Conservation (phyloP, 805 yeast species). For the Yarrowia deformans region DNA sequence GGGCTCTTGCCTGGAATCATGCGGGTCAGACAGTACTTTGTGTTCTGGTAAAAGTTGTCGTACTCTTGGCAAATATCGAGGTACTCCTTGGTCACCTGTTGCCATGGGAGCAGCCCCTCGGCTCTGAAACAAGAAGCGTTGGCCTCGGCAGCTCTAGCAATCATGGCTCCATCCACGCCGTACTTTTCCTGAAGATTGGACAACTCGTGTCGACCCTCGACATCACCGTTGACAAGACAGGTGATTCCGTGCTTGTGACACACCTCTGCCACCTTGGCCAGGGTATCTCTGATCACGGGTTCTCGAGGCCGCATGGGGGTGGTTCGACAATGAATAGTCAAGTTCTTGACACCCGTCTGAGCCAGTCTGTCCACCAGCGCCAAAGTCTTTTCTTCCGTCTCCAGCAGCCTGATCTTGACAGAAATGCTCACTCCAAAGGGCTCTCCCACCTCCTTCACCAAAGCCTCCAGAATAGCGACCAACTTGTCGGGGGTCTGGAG, state of each 20-base stretch:
- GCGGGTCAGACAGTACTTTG: constrained; percentile 80
- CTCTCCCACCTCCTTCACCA: constrained; percentile 81
- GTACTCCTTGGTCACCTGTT: constrained; percentile 62
- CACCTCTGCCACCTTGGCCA: constrained; percentile 65
- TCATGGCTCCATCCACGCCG: constrained; percentile 83
- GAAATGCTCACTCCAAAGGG: constrained; percentile 82
- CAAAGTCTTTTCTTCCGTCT: constrained; percentile 66
- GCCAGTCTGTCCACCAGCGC: constrained; percentile 64
- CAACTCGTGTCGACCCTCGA: constrained; percentile 64
- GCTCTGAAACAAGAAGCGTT: constrained; percentile 77
- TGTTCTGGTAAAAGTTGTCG: constrained; percentile 72
- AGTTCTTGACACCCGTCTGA: constrained; percentile 80
- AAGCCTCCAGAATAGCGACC: constrained; percentile 66
- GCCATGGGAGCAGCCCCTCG: constrained; percentile 61
- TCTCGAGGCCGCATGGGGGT: constrained; percentile 85
- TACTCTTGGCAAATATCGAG: constrained; percentile 59
- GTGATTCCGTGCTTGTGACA: constrained; percentile 70
- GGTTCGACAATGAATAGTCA: constrained; percentile 93
- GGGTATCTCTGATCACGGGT: constrained; percentile 73
- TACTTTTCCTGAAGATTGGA: constrained; percentile 58
- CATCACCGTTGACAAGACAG: constrained; percentile 82
- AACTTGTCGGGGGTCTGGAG: constrained; percentile 80
- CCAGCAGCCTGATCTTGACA: constrained; percentile 85
- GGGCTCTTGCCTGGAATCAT: constrained; percentile 78
- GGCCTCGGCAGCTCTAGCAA: constrained; percentile 87